phyloP scores from a whole-genome alignment of 306 rosid species.

The Trichosanthes cucumerina region DNA sequence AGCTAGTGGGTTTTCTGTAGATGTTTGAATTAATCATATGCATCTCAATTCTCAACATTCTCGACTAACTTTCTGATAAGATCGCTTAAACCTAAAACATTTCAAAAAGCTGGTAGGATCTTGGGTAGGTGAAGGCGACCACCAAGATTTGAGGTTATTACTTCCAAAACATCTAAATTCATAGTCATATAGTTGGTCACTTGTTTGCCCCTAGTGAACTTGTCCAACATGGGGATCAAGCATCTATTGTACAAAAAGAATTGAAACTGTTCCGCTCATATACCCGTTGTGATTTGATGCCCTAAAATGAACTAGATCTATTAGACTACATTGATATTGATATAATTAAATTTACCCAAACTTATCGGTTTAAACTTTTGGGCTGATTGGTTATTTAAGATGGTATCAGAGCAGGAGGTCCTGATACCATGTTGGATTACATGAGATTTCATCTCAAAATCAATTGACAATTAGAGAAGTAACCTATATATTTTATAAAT shows the following conservation, averaged over 20 bases:
- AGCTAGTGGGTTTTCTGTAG: background rate
- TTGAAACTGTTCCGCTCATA: background rate
- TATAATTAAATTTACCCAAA: no score
- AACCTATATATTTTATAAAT: no score
- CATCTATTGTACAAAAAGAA: background rate
- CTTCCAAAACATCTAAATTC: background rate
- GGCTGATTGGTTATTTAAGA: no score
- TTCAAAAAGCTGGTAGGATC: background rate
- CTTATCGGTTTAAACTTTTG: no score
- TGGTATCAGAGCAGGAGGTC: no score
- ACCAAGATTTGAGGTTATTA: background rate
- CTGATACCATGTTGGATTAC: no score
- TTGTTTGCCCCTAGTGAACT: background rate
- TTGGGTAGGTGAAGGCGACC: background rate
- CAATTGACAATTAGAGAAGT: no score
- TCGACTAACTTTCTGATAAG: background rate
- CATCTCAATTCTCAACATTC: background rate
- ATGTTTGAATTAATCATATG: background rate
- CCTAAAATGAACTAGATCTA: background rate
- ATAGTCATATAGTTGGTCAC: background rate
- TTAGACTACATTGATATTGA: no score
- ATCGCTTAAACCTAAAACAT: background rate
- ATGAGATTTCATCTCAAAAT: no score
- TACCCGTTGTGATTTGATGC: background rate
- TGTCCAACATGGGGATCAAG: background rate